Evolutionary conservation across 768 basidiomycete genomes (phyloP), one percentile per base, ranked within the genome.

Genomic region (Lactarius tabidus): DNA sequence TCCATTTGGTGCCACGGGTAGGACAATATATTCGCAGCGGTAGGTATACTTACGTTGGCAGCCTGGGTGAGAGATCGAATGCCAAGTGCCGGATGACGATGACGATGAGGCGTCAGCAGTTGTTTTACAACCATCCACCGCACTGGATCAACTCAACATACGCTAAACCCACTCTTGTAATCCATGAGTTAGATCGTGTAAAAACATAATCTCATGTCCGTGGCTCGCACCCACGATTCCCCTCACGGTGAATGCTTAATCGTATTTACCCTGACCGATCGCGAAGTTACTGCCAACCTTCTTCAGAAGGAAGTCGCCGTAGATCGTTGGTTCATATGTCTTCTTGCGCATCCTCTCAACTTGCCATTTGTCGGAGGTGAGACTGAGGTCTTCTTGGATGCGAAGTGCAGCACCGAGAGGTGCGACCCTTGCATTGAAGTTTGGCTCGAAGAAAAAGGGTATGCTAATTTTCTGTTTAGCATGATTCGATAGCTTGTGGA

Each of bases 371-470:
- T 43, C 73, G 64, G 28, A 39, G 66, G 4, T 60, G 58, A 38
- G 59, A 35, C 18, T 54, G 20, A 68, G 71, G 33, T 72, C 72
- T 17, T 75, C 70, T 62, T 78, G 79, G 12, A 82, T 70, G 38
- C 86, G 82, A 31, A 80, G 71, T 0, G 85, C 86, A 7, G 86
- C 86, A 5, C 79, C 78, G 7, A 95, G 77, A 1, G 93, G 90
- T 67, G 80, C 75, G 55, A 97, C 77, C 2, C 78, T 63, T 0
- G 93, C 90, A 65, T 86, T 79, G 71, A 92, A 93, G 63, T 91
- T 92, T 0, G 95, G 94, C 74, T 96, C 95, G 68, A 91, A 96
- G 81, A 97, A 97, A 77, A 96, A 96, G 0, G 95, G 95, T 23
- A 95, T 82, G 10, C 91, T 93, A 63, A 29, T 51, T 20, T n/a